Evolutionary conservation across 768 basidiomycete genomes (phyloP).

Genomic region (Macrolepiota fuliginosa): DNA sequence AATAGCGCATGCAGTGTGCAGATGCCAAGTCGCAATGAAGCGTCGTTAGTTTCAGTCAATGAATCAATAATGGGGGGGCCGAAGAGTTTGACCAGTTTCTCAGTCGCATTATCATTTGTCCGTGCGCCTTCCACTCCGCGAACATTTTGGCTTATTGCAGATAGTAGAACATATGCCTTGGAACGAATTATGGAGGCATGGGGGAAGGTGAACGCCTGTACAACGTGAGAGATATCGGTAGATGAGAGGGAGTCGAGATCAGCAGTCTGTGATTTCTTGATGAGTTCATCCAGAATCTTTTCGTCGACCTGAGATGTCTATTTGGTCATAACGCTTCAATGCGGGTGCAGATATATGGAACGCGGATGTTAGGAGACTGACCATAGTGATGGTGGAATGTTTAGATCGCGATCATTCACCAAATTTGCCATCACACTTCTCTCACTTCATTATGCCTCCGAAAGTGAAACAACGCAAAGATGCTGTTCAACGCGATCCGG

Average conservation of each 20-base stretch:
- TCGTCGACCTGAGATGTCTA: slow-evolving; percentile 3
- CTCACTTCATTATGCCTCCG: background rate
- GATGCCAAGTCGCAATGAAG: slow-evolving; percentile 49
- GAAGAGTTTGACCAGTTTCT: slow-evolving; percentile 48
- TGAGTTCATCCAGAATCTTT: slow-evolving; percentile 3
- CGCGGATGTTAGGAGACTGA: background rate
- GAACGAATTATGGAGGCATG: slow-evolving; percentile 41
- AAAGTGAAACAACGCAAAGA: slow-evolving; percentile 5
- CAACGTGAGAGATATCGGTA: slow-evolving; percentile 53
- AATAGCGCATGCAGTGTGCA: slow-evolving; percentile 78
- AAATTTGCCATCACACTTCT: slow-evolving; percentile 4
- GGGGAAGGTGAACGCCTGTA: slow-evolving; percentile 47
- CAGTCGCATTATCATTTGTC: slow-evolving; percentile 43
- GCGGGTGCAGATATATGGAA: background rate
- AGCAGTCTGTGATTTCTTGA: slow-evolving; percentile 15
- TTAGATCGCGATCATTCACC: slow-evolving; percentile 5
- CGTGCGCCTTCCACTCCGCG: slow-evolving; percentile 35
- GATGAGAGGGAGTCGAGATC: slow-evolving; percentile 35
- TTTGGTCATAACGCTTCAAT: background rate
- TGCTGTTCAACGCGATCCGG: background rate
- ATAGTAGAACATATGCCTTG: slow-evolving; percentile 69
- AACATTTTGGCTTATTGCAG: slow-evolving; percentile 63
- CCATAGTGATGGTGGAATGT: background rate
- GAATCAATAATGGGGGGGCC: slow-evolving; percentile 44
- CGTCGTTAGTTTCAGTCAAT: slow-evolving; percentile 57